Conservation (phyloP, 1,284 basidiomycete species). For the Moniliophthora roreri region DNA sequence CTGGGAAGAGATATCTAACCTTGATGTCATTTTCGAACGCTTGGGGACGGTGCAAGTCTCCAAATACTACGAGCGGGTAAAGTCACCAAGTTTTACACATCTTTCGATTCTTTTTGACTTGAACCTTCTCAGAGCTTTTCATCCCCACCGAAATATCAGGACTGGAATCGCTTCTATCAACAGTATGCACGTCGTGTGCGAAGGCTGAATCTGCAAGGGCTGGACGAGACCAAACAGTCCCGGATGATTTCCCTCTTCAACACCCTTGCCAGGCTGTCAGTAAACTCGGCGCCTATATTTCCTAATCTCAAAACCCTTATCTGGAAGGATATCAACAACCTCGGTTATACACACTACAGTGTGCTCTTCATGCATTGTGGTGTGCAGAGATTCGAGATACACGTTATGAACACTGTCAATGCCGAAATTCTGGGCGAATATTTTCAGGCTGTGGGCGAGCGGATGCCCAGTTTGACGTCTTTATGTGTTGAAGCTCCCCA, state of each 20-base stretch:
- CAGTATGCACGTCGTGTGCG: not conserved
- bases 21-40: not conserved
- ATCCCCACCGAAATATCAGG: not conserved
- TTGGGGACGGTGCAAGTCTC: not conserved
- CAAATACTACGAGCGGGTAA: not conserved
- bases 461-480: not conserved
- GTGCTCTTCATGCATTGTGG: conserved; percentile 2
- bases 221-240: not conserved
- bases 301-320: conserved; percentile 1
- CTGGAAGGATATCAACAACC: not conserved
- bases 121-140: not conserved
- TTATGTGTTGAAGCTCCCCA: not conserved
- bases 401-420: not conserved
- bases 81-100: not conserved
- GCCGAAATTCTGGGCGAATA: not conserved
- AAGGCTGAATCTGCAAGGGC: not conserved
- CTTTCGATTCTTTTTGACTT: not conserved
- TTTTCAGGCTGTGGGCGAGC: not conserved
- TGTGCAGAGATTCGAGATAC: not conserved
- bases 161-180: not conserved
- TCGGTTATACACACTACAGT: not conserved
- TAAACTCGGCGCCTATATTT: not conserved
- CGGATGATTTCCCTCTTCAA: not conserved
- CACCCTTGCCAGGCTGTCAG: not conserved
- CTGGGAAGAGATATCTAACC: not conserved